Conservation (phyloP, 2,329 filamentous ascomycete genomes). For the Metarhizium album region DNA sequence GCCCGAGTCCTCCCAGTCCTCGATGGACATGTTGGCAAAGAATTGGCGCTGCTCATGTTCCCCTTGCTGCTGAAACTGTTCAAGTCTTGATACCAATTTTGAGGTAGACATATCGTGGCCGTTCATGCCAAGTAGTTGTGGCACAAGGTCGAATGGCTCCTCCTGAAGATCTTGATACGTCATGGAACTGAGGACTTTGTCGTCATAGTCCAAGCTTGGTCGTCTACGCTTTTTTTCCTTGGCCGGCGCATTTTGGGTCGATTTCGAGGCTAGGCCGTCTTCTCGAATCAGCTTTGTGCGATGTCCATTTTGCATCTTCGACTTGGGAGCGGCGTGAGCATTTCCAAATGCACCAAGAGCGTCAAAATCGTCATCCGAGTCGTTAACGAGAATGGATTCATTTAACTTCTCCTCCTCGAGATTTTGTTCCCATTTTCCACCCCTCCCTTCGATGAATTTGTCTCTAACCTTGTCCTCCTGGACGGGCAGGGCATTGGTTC, state of each 20-base stretch:
- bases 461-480: constrained; percentile 1
- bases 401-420: constrained; percentile 10
- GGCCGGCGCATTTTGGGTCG: constrained; percentile 8
- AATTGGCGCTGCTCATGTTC: constrained; percentile 37
- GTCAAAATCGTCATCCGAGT: constrained; percentile 15
- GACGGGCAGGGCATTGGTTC: neutral
- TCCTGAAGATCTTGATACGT: constrained; percentile 36
- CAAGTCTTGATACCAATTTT: constrained; percentile 36
- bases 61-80: constrained; percentile 36
- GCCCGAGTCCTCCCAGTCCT: constrained; percentile 48
- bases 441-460: constrained; percentile 9
- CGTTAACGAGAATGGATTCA: constrained; percentile 10
- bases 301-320: constrained; percentile 12
- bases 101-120: constrained; percentile 25
- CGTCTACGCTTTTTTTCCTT: constrained; percentile 30
- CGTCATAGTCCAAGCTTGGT: constrained; percentile 43
- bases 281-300: constrained; percentile 12
- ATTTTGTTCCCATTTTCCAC: constrained; percentile 12
- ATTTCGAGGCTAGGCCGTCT: constrained; percentile 14
- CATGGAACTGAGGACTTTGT: constrained; percentile 44
- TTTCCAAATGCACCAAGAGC: constrained; percentile 14
- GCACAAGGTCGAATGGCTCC: constrained; percentile 46
- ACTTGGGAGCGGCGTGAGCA: constrained; percentile 12
- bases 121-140: constrained; percentile 27
- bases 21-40: constrained; percentile 41